Conservation (phyloP, 2,329 filamentous ascomycete species). For the Nigrospora osmanthi region DNA sequence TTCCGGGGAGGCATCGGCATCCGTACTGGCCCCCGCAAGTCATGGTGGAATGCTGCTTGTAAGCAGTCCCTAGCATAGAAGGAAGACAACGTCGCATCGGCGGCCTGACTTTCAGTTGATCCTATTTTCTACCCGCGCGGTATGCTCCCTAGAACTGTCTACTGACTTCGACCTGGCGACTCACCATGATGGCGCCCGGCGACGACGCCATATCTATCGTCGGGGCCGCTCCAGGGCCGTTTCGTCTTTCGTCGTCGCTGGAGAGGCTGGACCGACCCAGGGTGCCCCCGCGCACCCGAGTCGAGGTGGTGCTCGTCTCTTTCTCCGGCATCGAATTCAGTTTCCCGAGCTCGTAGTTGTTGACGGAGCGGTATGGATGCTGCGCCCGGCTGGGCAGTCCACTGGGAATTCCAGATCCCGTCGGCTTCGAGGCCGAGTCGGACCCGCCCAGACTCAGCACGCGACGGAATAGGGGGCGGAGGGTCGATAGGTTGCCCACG, state of each 20-base stretch:
- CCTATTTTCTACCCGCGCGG: no score
- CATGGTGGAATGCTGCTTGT: no score
- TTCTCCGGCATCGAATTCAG: not conserved
- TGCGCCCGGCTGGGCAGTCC: conserved; percentile 6
- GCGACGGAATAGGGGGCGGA: conserved; percentile 9
- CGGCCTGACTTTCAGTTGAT: no score
- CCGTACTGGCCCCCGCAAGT: no score
- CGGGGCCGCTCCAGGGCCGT: not conserved
- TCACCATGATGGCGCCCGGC: conserved; percentile 4
- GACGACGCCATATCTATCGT: not conserved
- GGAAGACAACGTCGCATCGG: no score
- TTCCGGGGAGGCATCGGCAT: no score
- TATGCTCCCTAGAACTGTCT: no score
- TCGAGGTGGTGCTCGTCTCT: conserved; percentile 1
- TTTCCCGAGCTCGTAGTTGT: conserved; percentile 3
- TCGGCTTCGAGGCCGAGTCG: conserved; percentile 1
- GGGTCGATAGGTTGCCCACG: conserved; percentile 9
- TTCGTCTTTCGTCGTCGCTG: conserved; percentile 8
- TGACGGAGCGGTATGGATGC: conserved; percentile 5
- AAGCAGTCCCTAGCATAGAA: no score
- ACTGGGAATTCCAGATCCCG: not conserved
- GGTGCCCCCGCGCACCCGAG: not conserved
- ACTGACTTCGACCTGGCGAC: conserved; percentile 4
- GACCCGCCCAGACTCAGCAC: conserved; percentile 6
- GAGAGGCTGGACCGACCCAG: not conserved